A percentile compares a stretch with the other conserved stretches of the same genome.
Evolutionary conservation across 1,284 basidiomycete species (phyloP).

Genomic region (Paramarasmius palmivorus): DNA sequence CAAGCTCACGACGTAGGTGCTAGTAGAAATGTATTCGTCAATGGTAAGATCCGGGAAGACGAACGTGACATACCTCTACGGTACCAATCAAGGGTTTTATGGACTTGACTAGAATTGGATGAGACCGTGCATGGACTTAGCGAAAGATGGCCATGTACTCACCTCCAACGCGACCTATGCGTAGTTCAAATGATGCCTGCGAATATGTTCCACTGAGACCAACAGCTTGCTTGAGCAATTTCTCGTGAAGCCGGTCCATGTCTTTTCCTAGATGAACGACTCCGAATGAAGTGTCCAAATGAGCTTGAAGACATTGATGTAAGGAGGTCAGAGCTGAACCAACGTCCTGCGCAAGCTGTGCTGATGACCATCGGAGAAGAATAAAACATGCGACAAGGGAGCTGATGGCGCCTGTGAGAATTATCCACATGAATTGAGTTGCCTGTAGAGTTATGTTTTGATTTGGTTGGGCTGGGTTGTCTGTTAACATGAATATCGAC

Average conservation of each 20-base stretch:
- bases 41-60: not conserved
- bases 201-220: constrained; percentile 43
- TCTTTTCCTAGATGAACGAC: constrained; percentile 7
- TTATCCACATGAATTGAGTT: constrained; percentile 42
- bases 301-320: constrained; percentile 34
- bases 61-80: constrained; percentile 21
- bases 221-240: constrained; percentile 38
- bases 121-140: not conserved
- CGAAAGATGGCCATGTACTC: constrained; percentile 14
- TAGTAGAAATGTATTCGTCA: constrained; percentile 29
- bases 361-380: constrained; percentile 42
- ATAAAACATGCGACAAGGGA: constrained; percentile 40
- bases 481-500: constrained; percentile 47
- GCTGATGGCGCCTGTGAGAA: constrained; percentile 39
- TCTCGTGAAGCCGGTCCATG: constrained; percentile 24
- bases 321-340: constrained; percentile 35
- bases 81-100: constrained; percentile 45
- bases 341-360: constrained; percentile 44
- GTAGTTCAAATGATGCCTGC: constrained; percentile 48
- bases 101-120: constrained; percentile 35
- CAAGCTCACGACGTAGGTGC: constrained; percentile 47
- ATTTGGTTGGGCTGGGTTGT: constrained; percentile 27
- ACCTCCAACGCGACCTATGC: constrained; percentile 47
- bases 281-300: constrained; percentile 29
- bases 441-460: constrained; percentile 33